Evolutionary conservation across 2,329 filamentous ascomycete genomes (phyloP).

Genomic region (Diaporthe ilicicola): DNA sequence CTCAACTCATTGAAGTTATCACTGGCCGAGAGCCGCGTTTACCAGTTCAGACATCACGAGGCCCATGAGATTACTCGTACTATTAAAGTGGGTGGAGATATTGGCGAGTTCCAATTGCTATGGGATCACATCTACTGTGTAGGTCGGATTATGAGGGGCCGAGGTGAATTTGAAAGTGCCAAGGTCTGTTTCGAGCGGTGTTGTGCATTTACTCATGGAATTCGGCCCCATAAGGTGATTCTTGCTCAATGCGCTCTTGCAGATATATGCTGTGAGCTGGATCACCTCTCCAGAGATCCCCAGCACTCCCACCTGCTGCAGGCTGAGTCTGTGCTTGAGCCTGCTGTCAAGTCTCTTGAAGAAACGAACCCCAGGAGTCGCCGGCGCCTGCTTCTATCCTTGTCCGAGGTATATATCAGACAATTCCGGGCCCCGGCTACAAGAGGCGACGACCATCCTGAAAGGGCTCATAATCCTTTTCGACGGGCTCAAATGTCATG

Average conservation of each 20-base stretch:
- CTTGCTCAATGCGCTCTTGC: background rate
- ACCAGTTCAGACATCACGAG: background rate
- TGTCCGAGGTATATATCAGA: background rate
- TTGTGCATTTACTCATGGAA: background rate
- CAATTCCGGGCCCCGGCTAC: background rate
- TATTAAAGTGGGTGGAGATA: background rate
- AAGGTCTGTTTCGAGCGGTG: background rate
- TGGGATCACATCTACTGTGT: conserved; percentile 3
- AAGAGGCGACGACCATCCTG: background rate
- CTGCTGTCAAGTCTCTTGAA: background rate
- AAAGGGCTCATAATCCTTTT: background rate
- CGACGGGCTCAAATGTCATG: background rate
- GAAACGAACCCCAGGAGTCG: background rate
- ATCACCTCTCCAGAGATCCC: background rate
- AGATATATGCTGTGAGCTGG: background rate
- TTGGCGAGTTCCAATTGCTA: background rate
- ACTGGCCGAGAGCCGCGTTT: background rate
- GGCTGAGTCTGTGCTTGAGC: background rate
- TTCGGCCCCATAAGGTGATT: background rate
- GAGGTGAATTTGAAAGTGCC: background rate
- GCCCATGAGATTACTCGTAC: background rate
- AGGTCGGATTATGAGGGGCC: background rate
- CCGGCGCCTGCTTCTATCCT: background rate
- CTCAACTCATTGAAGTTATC: background rate
- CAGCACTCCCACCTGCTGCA: background rate